Conservation (phyloP, 1,284 basidiomycete genomes). For the Tetrapyrgos nigripes region DNA sequence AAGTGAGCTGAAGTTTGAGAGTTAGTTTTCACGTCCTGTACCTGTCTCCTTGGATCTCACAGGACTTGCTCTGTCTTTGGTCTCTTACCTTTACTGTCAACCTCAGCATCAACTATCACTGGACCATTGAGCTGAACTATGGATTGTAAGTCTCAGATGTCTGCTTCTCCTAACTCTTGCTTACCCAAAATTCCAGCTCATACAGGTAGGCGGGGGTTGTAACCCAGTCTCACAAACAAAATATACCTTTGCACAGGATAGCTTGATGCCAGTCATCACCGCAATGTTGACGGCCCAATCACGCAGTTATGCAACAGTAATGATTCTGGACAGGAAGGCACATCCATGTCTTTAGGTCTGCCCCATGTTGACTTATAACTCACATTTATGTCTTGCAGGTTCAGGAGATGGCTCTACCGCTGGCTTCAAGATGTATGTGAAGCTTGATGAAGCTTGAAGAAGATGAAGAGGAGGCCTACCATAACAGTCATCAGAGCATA, state of each 20-base stretch:
- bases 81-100: no score
- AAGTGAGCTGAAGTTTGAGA: no score
- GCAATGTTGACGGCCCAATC: constrained; percentile 49
- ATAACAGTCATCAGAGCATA: constrained; percentile 46
- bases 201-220: neutral
- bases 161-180: no score
- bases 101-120: no score
- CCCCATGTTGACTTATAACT: neutral
- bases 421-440: constrained; percentile 46
- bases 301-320: constrained; percentile 47
- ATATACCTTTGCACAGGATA: constrained; percentile 47
- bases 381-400: constrained; percentile 5
- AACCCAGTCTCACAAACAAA: constrained; percentile 53
- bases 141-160: no score
- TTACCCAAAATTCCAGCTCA: neutral
- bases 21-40: no score
- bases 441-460: constrained; percentile 38
- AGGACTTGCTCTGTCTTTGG: no score
- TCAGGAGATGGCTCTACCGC: constrained; percentile 36
- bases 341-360: neutral
- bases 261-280: constrained; percentile 49
- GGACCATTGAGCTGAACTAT: no score
- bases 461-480: constrained; percentile 45
- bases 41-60: no score
- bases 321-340: constrained; percentile 45